Evolutionary conservation across 306 rosid species (phyloP), one percentile per base, ranked within the genome.

Genomic region (Purshia tridentata): DNA sequence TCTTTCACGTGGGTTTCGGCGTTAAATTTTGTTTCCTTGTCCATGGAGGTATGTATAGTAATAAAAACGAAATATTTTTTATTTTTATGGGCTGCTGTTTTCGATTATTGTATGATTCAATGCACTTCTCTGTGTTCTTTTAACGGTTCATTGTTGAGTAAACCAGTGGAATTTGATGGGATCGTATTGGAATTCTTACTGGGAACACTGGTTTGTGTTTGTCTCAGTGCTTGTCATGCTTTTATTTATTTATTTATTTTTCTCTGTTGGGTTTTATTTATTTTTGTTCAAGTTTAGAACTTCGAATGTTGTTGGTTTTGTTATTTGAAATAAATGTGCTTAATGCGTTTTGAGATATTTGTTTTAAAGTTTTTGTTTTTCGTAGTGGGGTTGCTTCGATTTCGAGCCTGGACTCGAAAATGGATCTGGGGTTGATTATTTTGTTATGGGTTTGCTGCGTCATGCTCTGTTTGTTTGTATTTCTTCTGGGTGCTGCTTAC

Each of bases 371-470:
- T 74, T 77, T 66, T 52, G 55, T 65, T 64, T 80, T 76, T 35
- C 29, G 68, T 37, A 56, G 63, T 66, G 16, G 76, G 67, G 77
- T 72, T 63, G 53, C 64, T 69, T 79, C 47, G 15, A 15, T 45
- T 76, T 40, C 72, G 35, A 35, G 63, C 64, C 72, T 73, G 74
- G 83, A 68, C 42, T 77, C 49, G 65, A 76, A 84, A 68, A 76
- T 80, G 88, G 91, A 88, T 87, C 88, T 88, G 90, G 61, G 69
- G 74, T 81, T 77, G 76, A 11, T 72, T 79, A 35, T 57, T 76
- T 74, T 46, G 35, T 78, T 45, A 64, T 66, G 67, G 42, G 19
- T 80, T 70, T 84, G 12, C 66, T 18, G 55, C 61, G 40, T 44
- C n/a, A 39, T 72, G 65, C 74, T 71, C 40, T 37, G 61, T 64